phyloP scores from a whole-genome alignment of 495 filamentous ascomycete species.

The Achaetomiella virescens region DNA sequence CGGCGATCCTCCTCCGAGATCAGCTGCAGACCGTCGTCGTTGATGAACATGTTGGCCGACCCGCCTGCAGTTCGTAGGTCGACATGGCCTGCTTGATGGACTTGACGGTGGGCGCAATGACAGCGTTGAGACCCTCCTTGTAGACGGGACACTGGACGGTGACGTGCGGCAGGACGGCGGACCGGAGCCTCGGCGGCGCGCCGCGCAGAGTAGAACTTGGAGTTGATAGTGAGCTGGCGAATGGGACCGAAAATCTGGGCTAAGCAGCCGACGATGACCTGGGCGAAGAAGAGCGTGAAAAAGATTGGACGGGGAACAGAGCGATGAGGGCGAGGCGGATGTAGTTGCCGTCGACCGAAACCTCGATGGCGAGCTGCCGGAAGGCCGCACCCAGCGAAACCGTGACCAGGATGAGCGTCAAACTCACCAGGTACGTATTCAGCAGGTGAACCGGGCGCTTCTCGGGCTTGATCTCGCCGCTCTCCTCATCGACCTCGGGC shows the following conservation, averaged over 20 bases:
- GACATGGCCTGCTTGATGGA: constrained; percentile 69
- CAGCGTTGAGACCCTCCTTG: constrained; percentile 60
- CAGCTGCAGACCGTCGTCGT: constrained; percentile 72
- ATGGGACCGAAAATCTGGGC: constrained; percentile 71
- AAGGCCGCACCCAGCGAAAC: constrained; percentile 61
- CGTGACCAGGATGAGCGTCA: constrained; percentile 58
- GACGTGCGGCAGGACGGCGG: constrained; percentile 53
- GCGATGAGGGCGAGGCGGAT: constrained; percentile 55
- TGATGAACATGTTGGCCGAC: constrained; percentile 74
- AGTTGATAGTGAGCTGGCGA: constrained; percentile 64
- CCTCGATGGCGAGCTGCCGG: constrained; percentile 60
- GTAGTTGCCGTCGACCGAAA: constrained; percentile 56
- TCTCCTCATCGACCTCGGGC: constrained; percentile 64
- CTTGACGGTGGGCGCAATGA: constrained; percentile 62
- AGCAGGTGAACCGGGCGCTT: constrained; percentile 57
- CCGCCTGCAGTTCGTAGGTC: constrained; percentile 74
- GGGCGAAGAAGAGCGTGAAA: constrained; percentile 71
- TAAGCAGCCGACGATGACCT: constrained; percentile 67
- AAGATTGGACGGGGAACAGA: constrained; percentile 67
- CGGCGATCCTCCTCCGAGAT: constrained; percentile 58
- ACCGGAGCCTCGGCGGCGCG: constrained; percentile 52
- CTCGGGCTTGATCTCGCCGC: constrained; percentile 56
- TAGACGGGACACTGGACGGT: constrained; percentile 70
- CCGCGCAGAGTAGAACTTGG: constrained; percentile 71
- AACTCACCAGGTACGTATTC: constrained; percentile 59